Conservation (phyloP, 1,139 yeast genomes). For the Tardiomyces depauwii region DNA sequence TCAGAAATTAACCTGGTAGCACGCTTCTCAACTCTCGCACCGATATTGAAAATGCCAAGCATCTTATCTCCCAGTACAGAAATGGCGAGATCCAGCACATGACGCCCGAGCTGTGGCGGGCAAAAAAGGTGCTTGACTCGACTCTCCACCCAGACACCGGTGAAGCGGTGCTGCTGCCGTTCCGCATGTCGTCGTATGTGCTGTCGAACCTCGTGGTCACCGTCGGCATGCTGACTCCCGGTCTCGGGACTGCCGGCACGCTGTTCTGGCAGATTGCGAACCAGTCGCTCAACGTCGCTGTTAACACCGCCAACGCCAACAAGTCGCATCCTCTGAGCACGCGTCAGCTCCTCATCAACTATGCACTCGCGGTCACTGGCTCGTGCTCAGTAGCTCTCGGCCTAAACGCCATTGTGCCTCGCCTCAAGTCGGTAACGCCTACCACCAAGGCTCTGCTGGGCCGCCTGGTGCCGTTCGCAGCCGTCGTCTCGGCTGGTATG, state of each 20-base stretch:
- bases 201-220: constrained; percentile 89
- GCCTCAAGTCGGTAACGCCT: constrained; percentile 55
- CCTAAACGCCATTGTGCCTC: constrained; percentile 76
- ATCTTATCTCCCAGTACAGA: constrained; percentile 57
- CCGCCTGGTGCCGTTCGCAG: constrained; percentile 93
- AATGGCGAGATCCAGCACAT: constrained; percentile 49
- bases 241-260: constrained; percentile 80
- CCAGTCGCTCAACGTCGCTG: constrained; percentile 92
- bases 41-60: constrained; percentile 55
- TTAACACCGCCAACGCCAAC: constrained; percentile 91
- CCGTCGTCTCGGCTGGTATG: constrained; percentile 92
- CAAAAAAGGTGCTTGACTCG: constrained; percentile 77
- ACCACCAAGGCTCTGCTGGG: constrained; percentile 60
- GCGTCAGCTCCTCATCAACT: constrained; percentile 62
- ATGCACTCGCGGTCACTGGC: constrained; percentile 82
- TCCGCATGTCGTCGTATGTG: constrained; percentile 94
- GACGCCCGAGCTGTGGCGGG: constrained; percentile 82
- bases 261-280: constrained; percentile 96
- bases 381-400: constrained; percentile 95
- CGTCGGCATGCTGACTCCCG: constrained; percentile 95
- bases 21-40: constrained; percentile 65
- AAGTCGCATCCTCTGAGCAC: constrained; percentile 86
- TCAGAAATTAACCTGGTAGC: constrained; percentile 22
- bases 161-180: constrained; percentile 80
- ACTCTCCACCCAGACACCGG: constrained; percentile 95